Evolutionary conservation across 805 yeast species (phyloP), one percentile per base, ranked within the genome.

Genomic region (Suhomyces xylopsoci): DNA sequence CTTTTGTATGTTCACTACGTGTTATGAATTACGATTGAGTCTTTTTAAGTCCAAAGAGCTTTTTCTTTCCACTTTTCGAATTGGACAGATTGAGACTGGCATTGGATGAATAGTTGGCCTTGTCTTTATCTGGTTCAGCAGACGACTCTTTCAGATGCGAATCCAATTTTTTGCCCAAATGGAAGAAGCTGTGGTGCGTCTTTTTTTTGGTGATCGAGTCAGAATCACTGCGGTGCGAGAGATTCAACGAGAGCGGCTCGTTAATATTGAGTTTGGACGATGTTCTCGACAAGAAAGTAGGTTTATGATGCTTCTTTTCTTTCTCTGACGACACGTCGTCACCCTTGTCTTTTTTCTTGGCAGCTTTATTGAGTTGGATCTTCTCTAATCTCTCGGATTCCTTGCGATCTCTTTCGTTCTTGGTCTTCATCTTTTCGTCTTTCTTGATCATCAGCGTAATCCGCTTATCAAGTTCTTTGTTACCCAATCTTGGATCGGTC

Each of bases 381-480:
- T 62, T 64, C 48, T 70, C 75, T 24, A 66, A 70, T 28, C 60
- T 61, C 48, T 65, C 64, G 9, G 55, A 22, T 5, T 52, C 45
- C 22, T 42, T 45, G 26, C 50, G 45, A 10, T 53, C 53, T 52
- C 51, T 61, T 36, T 55, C 61, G 6, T 48, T 59, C 51, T 56
- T 57, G 28, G 48, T 28, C 55, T 59, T 63, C 44, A 52, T 19
- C 43, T 65, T 67, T 49, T 67, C 75, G 24, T 71, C 76, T 32
- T 63, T 61, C 51, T 65, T 69, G 36, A 69, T 63, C 52, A 65
- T 47, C 47, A 67, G 69, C n/a, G 70, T 62, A 20, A 71, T 67
- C 32, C 67, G 57, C 55, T 62, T 67, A 55, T 72, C 76, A 9
- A 70, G 47, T 38, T 70, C 73, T 42, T 62, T 60, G 55, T 64